Percentiles rank a stretch among this genome's conserved stretches.
Conservation (phyloP, 306 rosid species). For the Casuarina equisetifolia region DNA sequence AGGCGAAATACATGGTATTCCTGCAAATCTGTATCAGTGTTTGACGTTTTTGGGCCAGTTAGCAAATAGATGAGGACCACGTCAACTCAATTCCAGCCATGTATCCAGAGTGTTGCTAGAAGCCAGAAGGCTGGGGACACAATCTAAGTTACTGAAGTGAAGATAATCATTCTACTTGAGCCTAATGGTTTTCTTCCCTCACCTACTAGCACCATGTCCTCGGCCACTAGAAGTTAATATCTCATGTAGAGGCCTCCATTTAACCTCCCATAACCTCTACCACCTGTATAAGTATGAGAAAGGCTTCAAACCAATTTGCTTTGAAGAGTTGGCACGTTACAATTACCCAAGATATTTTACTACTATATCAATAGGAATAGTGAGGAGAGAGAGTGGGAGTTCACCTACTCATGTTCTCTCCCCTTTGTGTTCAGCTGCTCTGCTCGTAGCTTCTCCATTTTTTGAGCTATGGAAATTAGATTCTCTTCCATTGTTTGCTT, state of each 20-base stretch:
- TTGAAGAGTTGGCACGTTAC: not conserved
- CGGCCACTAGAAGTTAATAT: constrained; percentile 3
- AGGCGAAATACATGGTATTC: not conserved
- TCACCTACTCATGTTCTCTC: constrained; percentile 37
- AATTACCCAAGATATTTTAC: not conserved
- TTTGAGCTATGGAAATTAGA: constrained; percentile 52
- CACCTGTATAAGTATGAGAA: constrained; percentile 33
- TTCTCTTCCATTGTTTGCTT: constrained; percentile 51
- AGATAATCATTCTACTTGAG: not conserved
- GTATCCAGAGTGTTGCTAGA: not conserved
- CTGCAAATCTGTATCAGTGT: not conserved
- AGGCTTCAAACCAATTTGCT: constrained; percentile 27
- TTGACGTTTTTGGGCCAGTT: not conserved
- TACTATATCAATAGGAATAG: not conserved
- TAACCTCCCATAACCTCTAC: constrained; percentile 36
- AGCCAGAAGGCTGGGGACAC: not conserved
- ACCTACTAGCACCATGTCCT: not conserved
- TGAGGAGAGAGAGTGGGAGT: constrained; percentile 17
- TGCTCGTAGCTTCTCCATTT: constrained; percentile 43
- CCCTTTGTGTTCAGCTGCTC: constrained; percentile 36
- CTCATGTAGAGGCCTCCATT: constrained; percentile 45
- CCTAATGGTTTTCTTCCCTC: not conserved
- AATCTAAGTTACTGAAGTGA: not conserved
- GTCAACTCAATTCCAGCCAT: not conserved
- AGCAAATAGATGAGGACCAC: not conserved